phyloP scores from a whole-genome alignment of 768 basidiomycete species.

The Hysterangium stoloniferum region DNA sequence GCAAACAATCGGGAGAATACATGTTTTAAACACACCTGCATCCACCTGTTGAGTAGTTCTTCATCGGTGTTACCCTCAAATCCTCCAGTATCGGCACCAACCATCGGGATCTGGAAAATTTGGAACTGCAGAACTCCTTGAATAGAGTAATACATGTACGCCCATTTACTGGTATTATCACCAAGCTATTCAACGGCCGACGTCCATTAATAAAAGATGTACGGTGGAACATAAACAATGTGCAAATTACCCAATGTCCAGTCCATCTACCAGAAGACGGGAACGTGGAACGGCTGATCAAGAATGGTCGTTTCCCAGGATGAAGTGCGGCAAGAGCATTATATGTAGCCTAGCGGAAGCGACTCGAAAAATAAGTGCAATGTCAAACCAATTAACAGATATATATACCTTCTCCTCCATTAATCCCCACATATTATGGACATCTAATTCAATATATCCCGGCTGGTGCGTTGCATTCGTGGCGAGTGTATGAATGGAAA shows the following conservation, averaged over 20 bases:
- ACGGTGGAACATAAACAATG: background rate
- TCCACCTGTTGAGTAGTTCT: slow-evolving; percentile 79
- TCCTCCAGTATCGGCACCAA: slow-evolving; percentile 73
- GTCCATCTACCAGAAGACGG: slow-evolving; percentile 62
- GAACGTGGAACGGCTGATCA: slow-evolving; percentile 65
- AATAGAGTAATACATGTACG: slow-evolving; percentile 61
- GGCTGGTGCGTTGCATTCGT: slow-evolving; percentile 65
- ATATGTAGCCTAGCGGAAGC: slow-evolving; percentile 40
- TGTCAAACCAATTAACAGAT: background rate
- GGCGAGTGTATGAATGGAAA: slow-evolving; percentile 51
- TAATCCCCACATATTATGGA: slow-evolving; percentile 64
- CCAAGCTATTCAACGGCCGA: too few relatives aligned
- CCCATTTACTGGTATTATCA: slow-evolving; percentile 72
- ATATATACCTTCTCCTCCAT: slow-evolving; percentile 48
- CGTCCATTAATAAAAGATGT: too few relatives aligned
- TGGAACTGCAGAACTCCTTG: slow-evolving; percentile 79
- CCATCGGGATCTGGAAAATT: slow-evolving; percentile 76
- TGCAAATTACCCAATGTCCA: slow-evolving; percentile 56
- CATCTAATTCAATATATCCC: slow-evolving; percentile 56
- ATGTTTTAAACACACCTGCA: slow-evolving; percentile 50
- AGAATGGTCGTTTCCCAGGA: slow-evolving; percentile 58
- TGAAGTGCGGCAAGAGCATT: slow-evolving; percentile 45
- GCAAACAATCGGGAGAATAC: slow-evolving; percentile 17
- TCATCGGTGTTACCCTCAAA: slow-evolving; percentile 67
- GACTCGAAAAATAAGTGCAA: background rate